A percentile compares a stretch with the other conserved stretches of the same genome.
These are phyloP conservation scores for Selaginella tamariscina DNA, from an alignment of 75 land plant species.

Conservation along the genomic window DNA sequence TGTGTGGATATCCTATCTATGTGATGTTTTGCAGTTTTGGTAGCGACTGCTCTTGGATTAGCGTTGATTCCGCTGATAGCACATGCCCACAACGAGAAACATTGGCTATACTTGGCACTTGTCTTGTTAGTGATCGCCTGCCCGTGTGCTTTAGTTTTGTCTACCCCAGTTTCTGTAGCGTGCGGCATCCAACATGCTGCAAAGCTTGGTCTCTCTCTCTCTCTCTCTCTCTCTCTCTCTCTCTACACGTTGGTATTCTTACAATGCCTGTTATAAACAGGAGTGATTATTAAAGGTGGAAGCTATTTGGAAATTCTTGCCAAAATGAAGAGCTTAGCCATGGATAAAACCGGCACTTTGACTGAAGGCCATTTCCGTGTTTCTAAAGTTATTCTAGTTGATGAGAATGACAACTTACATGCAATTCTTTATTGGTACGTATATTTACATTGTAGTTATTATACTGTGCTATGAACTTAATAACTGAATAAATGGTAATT, in stretches of 20 bases:
- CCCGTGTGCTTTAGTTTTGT: constrained; percentile 82
- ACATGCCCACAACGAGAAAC: constrained; percentile 26
- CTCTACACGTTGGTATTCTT: too few species aligned
- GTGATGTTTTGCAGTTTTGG: constrained; percentile 36
- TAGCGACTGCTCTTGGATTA: constrained; percentile 36
- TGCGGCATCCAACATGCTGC: constrained; percentile 82
- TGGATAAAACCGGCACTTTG: constrained; percentile 95
- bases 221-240: too few species aligned
- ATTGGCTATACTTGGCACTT: constrained; percentile 70
- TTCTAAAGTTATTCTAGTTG: constrained; percentile 27
- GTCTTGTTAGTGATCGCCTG: constrained; percentile 84
- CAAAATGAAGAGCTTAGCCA: constrained; percentile 47
- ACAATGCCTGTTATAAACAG: too few species aligned
- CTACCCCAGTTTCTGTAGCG: constrained; percentile 76
- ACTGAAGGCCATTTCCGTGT: constrained; percentile 74
- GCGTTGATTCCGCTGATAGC: constrained; percentile 49
- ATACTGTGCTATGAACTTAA: neutral
- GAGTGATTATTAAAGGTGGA: constrained; percentile 50
- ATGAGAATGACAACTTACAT: constrained; percentile 18
- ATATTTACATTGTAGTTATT: neutral
- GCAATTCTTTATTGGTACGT: constrained; percentile 63
- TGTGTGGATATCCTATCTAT: neutral
- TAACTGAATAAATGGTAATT: too few species aligned
- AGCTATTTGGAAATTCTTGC: constrained; percentile 63
- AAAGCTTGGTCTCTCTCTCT: too few species aligned